Evolutionary conservation across 2,329 filamentous ascomycete genomes (phyloP).

Genomic region (Coniochaeta prunicola): DNA sequence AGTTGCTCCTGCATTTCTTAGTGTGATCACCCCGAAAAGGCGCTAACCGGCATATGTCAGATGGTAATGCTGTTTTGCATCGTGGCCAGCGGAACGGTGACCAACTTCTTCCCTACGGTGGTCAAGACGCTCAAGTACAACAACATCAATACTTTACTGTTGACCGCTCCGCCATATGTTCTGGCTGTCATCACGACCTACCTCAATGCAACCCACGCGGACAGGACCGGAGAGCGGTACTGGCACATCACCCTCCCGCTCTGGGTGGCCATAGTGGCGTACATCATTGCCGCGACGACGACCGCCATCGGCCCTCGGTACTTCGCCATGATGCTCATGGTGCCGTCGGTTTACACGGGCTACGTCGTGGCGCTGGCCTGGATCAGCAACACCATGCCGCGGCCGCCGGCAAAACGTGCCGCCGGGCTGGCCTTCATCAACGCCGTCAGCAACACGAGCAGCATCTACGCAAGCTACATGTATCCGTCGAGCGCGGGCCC

Average conservation of each 20-base stretch:
- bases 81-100: constrained; percentile 47
- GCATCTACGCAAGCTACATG: constrained; percentile 69
- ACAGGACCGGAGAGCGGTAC: constrained; percentile 63
- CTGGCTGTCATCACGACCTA: constrained; percentile 55
- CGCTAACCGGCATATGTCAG: constrained; percentile 11
- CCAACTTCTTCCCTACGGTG: constrained; percentile 65
- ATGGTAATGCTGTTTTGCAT: constrained; percentile 52
- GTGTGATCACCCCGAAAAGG: not conserved
- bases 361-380: constrained; percentile 65
- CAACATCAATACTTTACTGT: constrained; percentile 50
- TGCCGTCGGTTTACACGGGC: constrained; percentile 54
- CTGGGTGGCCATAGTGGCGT: constrained; percentile 53
- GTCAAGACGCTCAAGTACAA: constrained; percentile 60
- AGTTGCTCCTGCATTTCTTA: constrained; percentile 8
- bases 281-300: constrained; percentile 61
- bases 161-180: constrained; percentile 60
- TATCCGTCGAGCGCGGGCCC: constrained; percentile 45
- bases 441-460: constrained; percentile 59
- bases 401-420: constrained; percentile 66
- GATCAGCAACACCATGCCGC: constrained; percentile 69
- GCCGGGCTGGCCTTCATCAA: constrained; percentile 71
- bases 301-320: constrained; percentile 55
- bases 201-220: constrained; percentile 62
- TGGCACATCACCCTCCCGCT: constrained; percentile 59
- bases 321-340: constrained; percentile 66